A percentile compares a stretch with the other conserved stretches of the same genome.
phyloP scores from a whole-genome alignment of 371 early-diverging fungal genomes.

The Entomophthora muscae region DNA sequence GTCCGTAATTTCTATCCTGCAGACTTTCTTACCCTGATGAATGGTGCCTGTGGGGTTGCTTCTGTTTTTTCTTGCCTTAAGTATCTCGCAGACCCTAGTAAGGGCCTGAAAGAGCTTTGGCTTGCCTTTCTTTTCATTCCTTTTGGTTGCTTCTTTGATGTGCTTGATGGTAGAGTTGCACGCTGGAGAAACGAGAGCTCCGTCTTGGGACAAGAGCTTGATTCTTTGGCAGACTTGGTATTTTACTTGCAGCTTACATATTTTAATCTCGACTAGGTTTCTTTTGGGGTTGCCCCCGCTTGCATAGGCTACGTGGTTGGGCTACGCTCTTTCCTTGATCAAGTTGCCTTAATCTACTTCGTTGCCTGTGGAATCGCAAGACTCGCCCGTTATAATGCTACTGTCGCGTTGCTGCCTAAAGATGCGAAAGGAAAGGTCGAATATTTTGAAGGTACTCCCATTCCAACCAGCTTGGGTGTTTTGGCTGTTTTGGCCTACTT shows the following conservation, averaged over 20 bases:
- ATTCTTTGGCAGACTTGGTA: conserved; percentile 76
- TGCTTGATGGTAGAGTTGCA: conserved; percentile 76
- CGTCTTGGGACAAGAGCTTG: conserved; percentile 59
- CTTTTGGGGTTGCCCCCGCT: conserved; percentile 77
- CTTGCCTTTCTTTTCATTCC: conserved; percentile 58
- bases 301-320: conserved; percentile 73
- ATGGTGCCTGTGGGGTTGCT: conserved; percentile 64
- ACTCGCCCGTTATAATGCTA: conserved; percentile 76
- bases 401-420: conserved; percentile 57
- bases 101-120: conserved; percentile 29
- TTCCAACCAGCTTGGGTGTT: conserved; percentile 54
- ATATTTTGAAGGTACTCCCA: conserved; percentile 84
- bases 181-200: conserved; percentile 65
- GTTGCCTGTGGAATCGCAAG: conserved; percentile 78
- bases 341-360: conserved; percentile 59
- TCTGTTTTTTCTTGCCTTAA: conserved; percentile 67
- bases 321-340: conserved; percentile 63
- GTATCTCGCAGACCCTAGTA: conserved; percentile 46
- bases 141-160: conserved; percentile 60
- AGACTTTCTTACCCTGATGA: conserved; percentile 70
- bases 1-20: conserved; percentile 58
- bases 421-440: conserved; percentile 54
- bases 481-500: conserved; percentile 55
- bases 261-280: conserved; percentile 23
- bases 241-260: conserved; percentile 8